These are phyloP conservation scores for Apiotrichum veenhuisii DNA, from an alignment of 1,284 basidiomycete genomes.

Conservation along the genomic window DNA sequence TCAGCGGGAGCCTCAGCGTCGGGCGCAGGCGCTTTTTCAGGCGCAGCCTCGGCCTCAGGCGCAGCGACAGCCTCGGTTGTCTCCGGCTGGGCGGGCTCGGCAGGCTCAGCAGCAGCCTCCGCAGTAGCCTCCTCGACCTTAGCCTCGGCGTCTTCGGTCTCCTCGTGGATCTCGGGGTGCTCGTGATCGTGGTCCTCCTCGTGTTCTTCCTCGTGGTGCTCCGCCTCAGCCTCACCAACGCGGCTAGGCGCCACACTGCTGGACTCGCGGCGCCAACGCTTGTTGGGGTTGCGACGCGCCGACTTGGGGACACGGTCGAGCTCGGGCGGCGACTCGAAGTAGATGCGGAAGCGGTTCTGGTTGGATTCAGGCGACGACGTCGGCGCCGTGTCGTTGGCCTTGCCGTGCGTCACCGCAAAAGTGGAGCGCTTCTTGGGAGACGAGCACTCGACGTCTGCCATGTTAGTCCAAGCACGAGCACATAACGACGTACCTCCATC, in stretches of 20 bases:
- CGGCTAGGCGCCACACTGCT: slow-evolving; percentile 37
- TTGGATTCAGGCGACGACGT: slow-evolving; percentile 31
- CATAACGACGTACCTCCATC: slow-evolving; percentile 37
- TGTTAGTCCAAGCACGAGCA: not conserved
- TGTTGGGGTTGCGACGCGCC: slow-evolving; percentile 48
- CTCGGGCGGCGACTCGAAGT: slow-evolving; percentile 51
- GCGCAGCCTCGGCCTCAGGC: slow-evolving; percentile 5
- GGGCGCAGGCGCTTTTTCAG: not conserved
- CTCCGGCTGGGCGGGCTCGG: not conserved
- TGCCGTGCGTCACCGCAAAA: slow-evolving; percentile 43
- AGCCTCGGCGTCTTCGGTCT: slow-evolving; percentile 17
- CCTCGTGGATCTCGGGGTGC: slow-evolving; percentile 24
- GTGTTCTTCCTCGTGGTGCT: slow-evolving; percentile 38
- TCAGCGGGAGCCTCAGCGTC: not conserved
- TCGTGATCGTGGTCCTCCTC: slow-evolving; percentile 30
- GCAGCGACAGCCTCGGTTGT: slow-evolving; percentile 12
- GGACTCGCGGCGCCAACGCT: slow-evolving; percentile 62
- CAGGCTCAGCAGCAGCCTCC: not conserved
- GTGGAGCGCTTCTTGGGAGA: slow-evolving; percentile 41
- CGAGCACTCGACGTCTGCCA: slow-evolving; percentile 16
- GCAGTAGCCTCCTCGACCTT: slow-evolving; percentile 46
- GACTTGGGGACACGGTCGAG: slow-evolving; percentile 45
- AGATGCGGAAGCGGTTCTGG: slow-evolving; percentile 50
- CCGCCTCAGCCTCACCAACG: slow-evolving; percentile 17
- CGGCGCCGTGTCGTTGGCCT: slow-evolving; percentile 26